These are phyloP conservation scores for Chaetomium tenue DNA, from an alignment of 495 filamentous ascomycete genomes.

Conservation along the genomic window DNA sequence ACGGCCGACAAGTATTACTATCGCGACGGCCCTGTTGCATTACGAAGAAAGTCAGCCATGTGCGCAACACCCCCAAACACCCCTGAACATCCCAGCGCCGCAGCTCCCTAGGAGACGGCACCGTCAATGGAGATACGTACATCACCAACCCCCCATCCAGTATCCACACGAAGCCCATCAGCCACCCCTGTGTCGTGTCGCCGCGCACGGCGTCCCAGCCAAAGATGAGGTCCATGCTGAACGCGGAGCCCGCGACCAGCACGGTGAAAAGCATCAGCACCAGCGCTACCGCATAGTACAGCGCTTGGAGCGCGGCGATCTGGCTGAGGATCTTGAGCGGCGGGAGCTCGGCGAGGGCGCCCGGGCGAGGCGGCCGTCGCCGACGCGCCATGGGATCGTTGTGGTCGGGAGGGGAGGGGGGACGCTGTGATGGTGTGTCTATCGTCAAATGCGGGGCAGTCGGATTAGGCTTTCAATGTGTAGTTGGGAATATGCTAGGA, in stretches of 20 bases:
- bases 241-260: constrained; percentile 72
- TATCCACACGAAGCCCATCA: constrained; percentile 83
- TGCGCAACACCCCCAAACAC: not conserved
- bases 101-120: no score
- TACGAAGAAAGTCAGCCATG: constrained; percentile 2
- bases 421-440: not conserved
- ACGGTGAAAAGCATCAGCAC: constrained; percentile 84
- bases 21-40: constrained; percentile 64
- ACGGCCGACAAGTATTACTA: constrained; percentile 75
- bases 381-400: constrained; percentile 62
- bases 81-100: not conserved
- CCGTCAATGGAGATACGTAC: constrained; percentile 52
- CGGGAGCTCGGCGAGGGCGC: constrained; percentile 75
- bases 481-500: not conserved
- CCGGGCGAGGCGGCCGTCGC: constrained; percentile 72
- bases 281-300: constrained; percentile 75
- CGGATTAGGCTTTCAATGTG: not conserved
- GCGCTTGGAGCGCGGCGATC: constrained; percentile 78
- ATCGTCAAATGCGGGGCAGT: not conserved
- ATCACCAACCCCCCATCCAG: constrained; percentile 68
- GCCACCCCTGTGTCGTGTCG: constrained; percentile 91
- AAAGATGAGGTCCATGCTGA: constrained; percentile 69
- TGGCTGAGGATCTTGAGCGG: constrained; percentile 83
- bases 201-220: constrained; percentile 80
- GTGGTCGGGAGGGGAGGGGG: not conserved